Conservation (phyloP, 2,329 filamentous ascomycete genomes). For the Talaromyces sp. region DNA sequence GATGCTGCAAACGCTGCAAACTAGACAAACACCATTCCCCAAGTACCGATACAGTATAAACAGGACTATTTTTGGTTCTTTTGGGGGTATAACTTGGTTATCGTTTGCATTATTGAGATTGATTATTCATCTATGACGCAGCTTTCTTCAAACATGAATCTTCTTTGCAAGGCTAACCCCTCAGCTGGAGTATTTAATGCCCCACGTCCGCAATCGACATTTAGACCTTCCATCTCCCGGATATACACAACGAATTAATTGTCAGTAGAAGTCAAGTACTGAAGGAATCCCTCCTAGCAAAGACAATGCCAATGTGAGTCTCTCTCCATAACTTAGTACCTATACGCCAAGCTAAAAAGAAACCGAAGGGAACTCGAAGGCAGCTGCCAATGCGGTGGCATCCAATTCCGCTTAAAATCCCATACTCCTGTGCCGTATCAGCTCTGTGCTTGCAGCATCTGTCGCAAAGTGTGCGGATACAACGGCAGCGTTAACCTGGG, state of each 20-base stretch:
- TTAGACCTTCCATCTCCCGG: neutral
- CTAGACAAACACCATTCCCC: neutral
- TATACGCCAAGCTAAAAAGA: neutral
- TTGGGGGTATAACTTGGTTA: neutral
- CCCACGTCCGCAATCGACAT: neutral
- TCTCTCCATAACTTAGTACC: neutral
- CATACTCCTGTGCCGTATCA: conserved; percentile 46
- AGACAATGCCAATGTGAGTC: conserved; percentile 22
- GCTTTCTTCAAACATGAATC: neutral
- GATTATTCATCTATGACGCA: neutral
- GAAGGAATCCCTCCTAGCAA: neutral
- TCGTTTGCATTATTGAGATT: neutral
- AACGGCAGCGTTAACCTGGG: conserved; percentile 44
- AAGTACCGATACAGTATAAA: neutral
- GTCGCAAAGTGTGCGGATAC: conserved; percentile 44
- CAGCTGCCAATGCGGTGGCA: conserved; percentile 45
- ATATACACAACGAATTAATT: neutral
- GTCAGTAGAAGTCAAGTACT: neutral
- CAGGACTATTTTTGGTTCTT: neutral
- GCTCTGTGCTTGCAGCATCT: conserved; percentile 47
- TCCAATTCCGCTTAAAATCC: conserved; percentile 44
- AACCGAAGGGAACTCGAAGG: conserved; percentile 40
- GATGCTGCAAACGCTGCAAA: neutral
- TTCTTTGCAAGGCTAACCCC: neutral
- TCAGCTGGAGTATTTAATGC: neutral